Conservation (phyloP, 495 filamentous ascomycete species). For the Penicillium angulare region DNA sequence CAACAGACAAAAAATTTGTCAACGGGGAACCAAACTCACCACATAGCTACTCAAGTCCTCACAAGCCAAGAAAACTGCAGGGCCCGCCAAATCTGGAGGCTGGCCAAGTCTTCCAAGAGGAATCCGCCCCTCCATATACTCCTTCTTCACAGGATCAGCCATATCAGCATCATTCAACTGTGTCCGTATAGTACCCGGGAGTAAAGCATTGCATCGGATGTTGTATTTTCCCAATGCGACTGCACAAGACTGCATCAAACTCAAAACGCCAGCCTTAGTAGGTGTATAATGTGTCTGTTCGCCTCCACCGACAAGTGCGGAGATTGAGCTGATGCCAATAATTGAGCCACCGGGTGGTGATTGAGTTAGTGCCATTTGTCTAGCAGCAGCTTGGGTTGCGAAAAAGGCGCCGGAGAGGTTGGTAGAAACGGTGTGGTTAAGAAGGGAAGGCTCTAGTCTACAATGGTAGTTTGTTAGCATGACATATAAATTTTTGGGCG, state of each 20-base stretch:
- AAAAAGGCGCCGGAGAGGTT: constrained; percentile 90
- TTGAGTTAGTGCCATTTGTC: constrained; percentile 68
- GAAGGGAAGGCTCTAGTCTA: constrained; percentile 59
- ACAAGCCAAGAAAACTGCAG: constrained; percentile 82
- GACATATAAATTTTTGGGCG: neutral
- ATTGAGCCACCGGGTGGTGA: constrained; percentile 67
- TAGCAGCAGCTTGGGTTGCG: constrained; percentile 76
- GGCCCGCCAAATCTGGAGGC: constrained; percentile 70
- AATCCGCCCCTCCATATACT: constrained; percentile 82
- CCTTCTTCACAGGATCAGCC: constrained; percentile 60
- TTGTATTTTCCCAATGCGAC: constrained; percentile 72
- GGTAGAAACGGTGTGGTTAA: constrained; percentile 62
- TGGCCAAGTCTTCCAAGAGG: constrained; percentile 73
- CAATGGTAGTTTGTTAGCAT: neutral
- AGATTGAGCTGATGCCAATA: constrained; percentile 81
- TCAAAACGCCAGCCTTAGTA: constrained; percentile 82
- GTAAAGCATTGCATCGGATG: constrained; percentile 80
- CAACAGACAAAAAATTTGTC: neutral
- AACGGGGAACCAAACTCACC: constrained; percentile 25
- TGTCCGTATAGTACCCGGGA: constrained; percentile 84
- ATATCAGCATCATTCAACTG: constrained; percentile 87
- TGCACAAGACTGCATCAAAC: constrained; percentile 81
- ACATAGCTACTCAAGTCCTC: constrained; percentile 75
- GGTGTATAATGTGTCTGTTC: constrained; percentile 86
- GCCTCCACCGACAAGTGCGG: constrained; percentile 78